Base-by-base conservation (phyloP, 371 early-diverging fungal species). In the Mucor circinelloides region DNA sequence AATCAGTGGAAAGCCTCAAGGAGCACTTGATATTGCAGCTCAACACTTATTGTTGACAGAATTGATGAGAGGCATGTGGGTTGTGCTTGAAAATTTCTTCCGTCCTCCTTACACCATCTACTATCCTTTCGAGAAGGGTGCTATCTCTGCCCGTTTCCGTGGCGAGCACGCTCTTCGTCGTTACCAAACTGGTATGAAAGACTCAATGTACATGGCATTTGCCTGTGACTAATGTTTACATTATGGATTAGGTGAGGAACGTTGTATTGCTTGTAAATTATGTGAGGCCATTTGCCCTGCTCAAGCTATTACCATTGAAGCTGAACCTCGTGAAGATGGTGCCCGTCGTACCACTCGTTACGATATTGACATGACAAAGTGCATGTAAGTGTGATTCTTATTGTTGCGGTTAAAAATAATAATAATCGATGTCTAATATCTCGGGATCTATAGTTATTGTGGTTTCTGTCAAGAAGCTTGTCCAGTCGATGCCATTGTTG, bases 281-380 rank as follows among this genome's bases (percentile, higher is more conserved):
- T 98, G 99, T 75, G 97, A 98, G 75, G 99, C 97, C 76, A 91
- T 98, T 58, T 98, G 99, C 80, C 97, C 99, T 23, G 99, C 97
- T 17, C 96, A 96, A 83, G 99, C 99, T 30, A 98, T 98, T 72
- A 98, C 99, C n/a, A 98, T 98, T 68, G 99, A 98, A 85, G 94
- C 97, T 44, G 97, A 98, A 80, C 94, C 95, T 30, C 91, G 99
- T 74, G 94, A 94, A 66, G 99, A 98, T 77, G 99, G 96, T 40
- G 88, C 91, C 44, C 91, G 99, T 78, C 91, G 97, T 68, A 98
- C 99, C 32, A 97, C 97, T 36, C 90, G 97, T 64, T 98, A 98
- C 78, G 99, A 98, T 85, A 98, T 98, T 71, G 98, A 98, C 78
- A 97, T 97, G 99, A 97, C 99, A 74, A 98, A 98, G 90, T 93